Evolutionary conservation across 2,329 filamentous ascomycete species (phyloP).

Genomic region (Alternaria tenuissima): DNA sequence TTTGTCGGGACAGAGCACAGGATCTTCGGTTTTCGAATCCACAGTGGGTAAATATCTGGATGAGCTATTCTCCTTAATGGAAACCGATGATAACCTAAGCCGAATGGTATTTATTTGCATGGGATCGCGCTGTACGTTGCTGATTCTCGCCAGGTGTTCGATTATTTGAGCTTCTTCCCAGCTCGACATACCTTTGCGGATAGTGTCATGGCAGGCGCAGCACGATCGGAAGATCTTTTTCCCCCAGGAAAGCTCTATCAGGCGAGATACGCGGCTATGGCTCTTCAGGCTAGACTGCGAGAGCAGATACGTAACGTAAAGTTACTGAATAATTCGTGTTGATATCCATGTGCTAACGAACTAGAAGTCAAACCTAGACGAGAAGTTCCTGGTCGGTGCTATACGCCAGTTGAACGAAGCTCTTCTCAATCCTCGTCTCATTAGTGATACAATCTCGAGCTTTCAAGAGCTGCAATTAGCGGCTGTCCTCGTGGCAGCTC

Average conservation of each 20-base stretch:
- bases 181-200: conserved; percentile 41
- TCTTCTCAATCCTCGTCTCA: conserved; percentile 38
- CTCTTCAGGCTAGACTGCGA: conserved; percentile 40
- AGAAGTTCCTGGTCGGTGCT: conserved; percentile 41
- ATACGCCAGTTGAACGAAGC: conserved; percentile 43
- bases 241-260: conserved; percentile 47
- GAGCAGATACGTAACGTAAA: conserved; percentile 44
- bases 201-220: conserved; percentile 33
- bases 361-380: conserved; percentile 40
- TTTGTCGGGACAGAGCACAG: conserved; percentile 21
- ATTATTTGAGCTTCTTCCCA: conserved; percentile 46
- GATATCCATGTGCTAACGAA: conserved; percentile 18
- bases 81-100: conserved; percentile 67
- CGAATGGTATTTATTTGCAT: conserved; percentile 29
- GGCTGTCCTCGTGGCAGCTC: conserved; percentile 36
- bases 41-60: conserved; percentile 85
- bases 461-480: conserved; percentile 38
- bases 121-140: neutral
- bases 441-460: conserved; percentile 30
- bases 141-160: conserved; percentile 41
- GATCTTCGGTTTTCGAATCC: conserved; percentile 69
- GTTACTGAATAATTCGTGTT: neutral
- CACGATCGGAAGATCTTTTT: conserved; percentile 39
- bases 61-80: conserved; percentile 81
- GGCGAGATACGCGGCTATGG: conserved; percentile 44